phyloP scores from a whole-genome alignment of 345 rosid genomes.

The Eucalyptus globulus region DNA sequence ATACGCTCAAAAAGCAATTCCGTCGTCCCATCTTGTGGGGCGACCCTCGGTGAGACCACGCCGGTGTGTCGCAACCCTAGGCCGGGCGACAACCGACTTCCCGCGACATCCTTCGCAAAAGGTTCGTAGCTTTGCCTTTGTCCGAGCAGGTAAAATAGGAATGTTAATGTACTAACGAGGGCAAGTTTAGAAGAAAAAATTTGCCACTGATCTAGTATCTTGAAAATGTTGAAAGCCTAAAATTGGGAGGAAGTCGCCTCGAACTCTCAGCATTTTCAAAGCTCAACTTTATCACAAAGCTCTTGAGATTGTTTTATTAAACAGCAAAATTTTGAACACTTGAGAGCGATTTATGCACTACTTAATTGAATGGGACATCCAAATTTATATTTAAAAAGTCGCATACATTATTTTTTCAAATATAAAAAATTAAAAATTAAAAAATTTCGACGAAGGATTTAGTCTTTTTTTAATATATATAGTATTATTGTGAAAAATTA shows the following conservation, averaged over 20 bases:
- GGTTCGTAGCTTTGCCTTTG: neutral
- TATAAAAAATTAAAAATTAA: too few relatives aligned
- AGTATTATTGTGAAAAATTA: too few relatives aligned
- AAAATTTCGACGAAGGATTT: too few relatives aligned
- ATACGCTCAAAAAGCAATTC: neutral
- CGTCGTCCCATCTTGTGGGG: neutral
- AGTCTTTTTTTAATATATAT: too few relatives aligned
- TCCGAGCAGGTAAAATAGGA: neutral
- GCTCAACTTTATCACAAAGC: neutral
- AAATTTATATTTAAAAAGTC: too few relatives aligned
- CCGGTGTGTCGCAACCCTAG: neutral
- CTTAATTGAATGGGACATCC: neutral
- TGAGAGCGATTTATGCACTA: neutral
- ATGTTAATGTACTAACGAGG: neutral
- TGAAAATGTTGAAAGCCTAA: neutral
- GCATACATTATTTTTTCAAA: too few relatives aligned
- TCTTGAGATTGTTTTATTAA: neutral
- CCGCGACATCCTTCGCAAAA: neutral
- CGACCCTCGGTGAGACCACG: neutral
- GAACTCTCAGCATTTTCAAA: neutral
- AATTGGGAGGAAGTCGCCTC: neutral
- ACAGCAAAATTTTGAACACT: neutral
- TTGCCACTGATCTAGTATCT: neutral
- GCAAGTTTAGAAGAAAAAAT: neutral
- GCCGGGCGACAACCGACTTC: neutral